phyloP scores from a whole-genome alignment of 192 early-diverging fungal species.

The Ambispora gerdemannii region DNA sequence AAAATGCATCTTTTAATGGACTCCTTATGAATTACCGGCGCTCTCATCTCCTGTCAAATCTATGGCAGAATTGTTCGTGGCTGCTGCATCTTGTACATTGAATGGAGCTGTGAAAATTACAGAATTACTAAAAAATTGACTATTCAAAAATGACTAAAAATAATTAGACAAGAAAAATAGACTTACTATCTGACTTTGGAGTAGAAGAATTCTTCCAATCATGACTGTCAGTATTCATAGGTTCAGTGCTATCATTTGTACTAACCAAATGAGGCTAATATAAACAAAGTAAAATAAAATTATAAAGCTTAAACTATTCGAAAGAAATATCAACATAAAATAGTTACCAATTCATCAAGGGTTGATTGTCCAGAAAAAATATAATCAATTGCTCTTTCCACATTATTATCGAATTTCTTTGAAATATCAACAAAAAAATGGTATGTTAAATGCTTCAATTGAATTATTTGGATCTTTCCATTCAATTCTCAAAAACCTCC shows the following conservation, averaged over 20 bases:
- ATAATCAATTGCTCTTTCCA: background rate
- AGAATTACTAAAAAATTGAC: background rate
- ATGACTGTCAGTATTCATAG: background rate
- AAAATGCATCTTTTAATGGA: background rate
- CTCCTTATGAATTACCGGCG: background rate
- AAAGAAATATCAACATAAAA: background rate
- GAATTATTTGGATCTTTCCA: background rate
- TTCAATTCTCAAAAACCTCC: background rate
- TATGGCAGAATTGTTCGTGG: background rate
- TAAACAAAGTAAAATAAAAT: background rate
- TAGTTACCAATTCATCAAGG: background rate
- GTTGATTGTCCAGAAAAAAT: background rate
- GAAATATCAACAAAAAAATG: background rate
- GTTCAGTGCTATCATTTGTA: background rate
- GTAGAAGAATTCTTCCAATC: background rate
- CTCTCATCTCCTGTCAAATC: background rate
- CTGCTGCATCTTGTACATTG: background rate
- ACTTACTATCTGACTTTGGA: background rate
- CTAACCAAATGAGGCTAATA: background rate
- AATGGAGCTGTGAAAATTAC: background rate
- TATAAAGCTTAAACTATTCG: background rate
- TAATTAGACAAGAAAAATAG: background rate
- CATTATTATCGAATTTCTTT: constrained; percentile 4
- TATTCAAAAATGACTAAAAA: background rate
- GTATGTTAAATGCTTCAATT: background rate